phyloP scores from a whole-genome alignment of 176 grass and related monocot species.

The Saccharum officinarum region DNA sequence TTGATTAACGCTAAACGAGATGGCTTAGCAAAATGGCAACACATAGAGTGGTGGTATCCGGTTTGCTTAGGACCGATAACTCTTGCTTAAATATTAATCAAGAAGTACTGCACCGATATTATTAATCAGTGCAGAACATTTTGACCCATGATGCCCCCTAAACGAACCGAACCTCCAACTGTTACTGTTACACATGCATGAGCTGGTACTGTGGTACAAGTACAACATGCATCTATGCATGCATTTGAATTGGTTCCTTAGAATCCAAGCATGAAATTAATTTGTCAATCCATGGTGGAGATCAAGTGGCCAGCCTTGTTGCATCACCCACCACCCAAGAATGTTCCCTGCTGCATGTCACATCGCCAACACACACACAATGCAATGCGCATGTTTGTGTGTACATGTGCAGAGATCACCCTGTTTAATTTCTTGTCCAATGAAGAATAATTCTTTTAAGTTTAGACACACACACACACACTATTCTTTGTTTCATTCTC shows the following conservation, averaged over 20 bases:
- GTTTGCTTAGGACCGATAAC: background rate
- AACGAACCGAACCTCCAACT: background rate
- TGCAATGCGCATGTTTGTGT: background rate
- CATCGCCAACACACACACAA: background rate
- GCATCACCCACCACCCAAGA: conserved; percentile 50
- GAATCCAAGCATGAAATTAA: conserved; percentile 41
- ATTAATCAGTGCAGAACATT: conserved; percentile 6
- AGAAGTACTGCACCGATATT: background rate
- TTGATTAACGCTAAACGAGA: background rate
- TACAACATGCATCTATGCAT: background rate
- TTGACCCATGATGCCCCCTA: background rate
- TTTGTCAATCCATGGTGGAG: conserved; percentile 9
- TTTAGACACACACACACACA: background rate
- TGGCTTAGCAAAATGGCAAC: conserved; percentile 22
- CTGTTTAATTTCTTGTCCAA: background rate
- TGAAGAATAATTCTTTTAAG: background rate
- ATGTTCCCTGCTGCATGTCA: conserved; percentile 34
- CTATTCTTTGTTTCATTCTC: background rate
- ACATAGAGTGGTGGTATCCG: background rate
- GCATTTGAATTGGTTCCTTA: conserved; percentile 28
- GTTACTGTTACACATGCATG: conserved; percentile 4
- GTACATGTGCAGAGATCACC: background rate
- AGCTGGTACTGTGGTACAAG: background rate
- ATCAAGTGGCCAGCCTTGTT: conserved; percentile 40
- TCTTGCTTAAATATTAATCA: conserved; percentile 34